phyloP scores from a whole-genome alignment of 2,329 filamentous ascomycete species.

The Botrytis fabae region DNA sequence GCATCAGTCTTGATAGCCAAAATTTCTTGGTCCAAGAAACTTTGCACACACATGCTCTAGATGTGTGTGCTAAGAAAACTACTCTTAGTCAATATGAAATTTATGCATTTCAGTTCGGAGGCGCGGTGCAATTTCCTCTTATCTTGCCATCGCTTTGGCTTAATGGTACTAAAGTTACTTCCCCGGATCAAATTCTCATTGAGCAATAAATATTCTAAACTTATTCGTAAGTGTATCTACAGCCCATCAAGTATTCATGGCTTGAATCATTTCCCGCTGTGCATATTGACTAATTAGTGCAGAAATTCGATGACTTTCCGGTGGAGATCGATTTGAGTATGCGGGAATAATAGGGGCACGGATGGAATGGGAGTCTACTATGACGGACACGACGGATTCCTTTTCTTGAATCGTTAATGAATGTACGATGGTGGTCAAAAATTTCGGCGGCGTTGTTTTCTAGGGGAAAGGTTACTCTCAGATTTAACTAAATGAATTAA shows the following conservation, averaged over 20 bases:
- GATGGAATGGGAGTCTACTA: not conserved
- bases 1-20: not conserved
- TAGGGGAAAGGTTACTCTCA: not conserved
- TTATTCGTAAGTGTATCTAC: not conserved
- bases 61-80: not conserved
- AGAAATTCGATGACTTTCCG: not conserved
- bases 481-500: not conserved
- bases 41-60: not conserved
- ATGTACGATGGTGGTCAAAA: not conserved
- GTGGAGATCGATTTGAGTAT: not conserved
- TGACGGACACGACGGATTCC: no score
- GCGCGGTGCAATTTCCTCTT: not conserved
- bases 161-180: not conserved
- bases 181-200: slow-evolving; percentile 2
- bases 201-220: not conserved
- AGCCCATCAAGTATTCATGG: no score
- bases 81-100: slow-evolving; percentile 2
- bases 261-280: fast-evolving
- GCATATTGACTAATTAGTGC: not conserved
- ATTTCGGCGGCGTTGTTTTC: not conserved
- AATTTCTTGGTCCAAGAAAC: not conserved
- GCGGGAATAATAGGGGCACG: no score
- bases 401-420: not conserved
- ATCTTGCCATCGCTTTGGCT: slow-evolving; percentile 8
- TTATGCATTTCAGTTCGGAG: not conserved